Percentiles rank a stretch among this genome's conserved stretches.
Evolutionary conservation across 176 grass and related monocot species (phyloP).

Genomic region (Aechmea fasciata): DNA sequence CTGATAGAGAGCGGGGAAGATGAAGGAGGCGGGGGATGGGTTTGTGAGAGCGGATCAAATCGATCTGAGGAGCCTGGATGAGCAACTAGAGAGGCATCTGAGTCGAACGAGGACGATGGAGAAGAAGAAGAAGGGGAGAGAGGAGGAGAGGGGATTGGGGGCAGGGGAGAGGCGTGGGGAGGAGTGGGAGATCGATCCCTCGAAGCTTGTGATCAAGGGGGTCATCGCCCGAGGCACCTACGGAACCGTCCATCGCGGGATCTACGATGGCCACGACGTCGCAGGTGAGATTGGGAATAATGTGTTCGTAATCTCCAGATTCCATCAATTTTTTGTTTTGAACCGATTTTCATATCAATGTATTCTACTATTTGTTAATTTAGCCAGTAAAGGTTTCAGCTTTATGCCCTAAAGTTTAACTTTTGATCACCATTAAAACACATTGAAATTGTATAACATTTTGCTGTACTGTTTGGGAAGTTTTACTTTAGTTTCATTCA

Average conservation of each 20-base stretch:
- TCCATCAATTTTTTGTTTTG: neutral
- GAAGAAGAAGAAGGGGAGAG: slow-evolving; percentile 72
- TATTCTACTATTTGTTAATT: too few species aligned
- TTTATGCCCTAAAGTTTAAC: too few species aligned
- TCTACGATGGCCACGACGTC: slow-evolving; percentile 98
- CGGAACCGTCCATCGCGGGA: slow-evolving; percentile 84
- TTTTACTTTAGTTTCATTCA: too few species aligned
- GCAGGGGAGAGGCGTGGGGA: slow-evolving; percentile 28
- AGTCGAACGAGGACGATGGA: slow-evolving; percentile 77
- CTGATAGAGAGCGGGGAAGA: neutral
- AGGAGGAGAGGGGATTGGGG: slow-evolving; percentile 4
- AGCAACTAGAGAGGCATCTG: slow-evolving; percentile 91
- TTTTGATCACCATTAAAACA: too few species aligned
- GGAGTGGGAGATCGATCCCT: slow-evolving; percentile 94
- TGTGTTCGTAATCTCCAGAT: neutral
- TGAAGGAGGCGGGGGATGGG: slow-evolving; percentile 38
- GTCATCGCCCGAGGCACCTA: slow-evolving; percentile 94
- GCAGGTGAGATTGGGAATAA: slow-evolving; percentile 42
- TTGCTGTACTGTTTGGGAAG: too few species aligned
- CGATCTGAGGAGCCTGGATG: slow-evolving; percentile 72
- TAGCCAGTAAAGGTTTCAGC: too few species aligned
- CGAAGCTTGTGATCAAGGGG: slow-evolving; percentile 77
- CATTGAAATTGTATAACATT: too few species aligned
- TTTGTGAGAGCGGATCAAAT: slow-evolving; percentile 74
- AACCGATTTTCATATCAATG: too few species aligned